Conservation (phyloP, 2,329 filamentous ascomycete genomes). For the Cryoendolithus antarcticus region DNA sequence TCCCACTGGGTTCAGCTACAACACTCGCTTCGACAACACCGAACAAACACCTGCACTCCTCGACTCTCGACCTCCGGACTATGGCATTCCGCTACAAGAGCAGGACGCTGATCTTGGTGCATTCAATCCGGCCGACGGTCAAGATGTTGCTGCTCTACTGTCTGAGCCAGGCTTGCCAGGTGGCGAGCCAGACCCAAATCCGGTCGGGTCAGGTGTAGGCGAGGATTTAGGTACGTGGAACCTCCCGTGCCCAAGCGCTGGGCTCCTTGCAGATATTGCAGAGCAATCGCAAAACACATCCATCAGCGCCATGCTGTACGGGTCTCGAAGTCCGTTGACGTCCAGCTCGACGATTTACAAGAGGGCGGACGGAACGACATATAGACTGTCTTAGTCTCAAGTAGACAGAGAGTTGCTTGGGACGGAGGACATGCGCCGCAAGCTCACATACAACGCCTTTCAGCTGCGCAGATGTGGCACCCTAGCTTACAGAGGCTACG, state of each 20-base stretch:
- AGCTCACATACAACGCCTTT: no score
- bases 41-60: constrained; percentile 6
- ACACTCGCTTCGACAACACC: constrained; percentile 12
- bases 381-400: no score
- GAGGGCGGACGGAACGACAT: no score
- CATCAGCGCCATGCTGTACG: constrained; percentile 17
- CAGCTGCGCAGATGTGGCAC: no score
- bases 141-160: constrained; percentile 23
- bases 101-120: constrained; percentile 18
- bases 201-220: constrained; percentile 3
- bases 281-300: constrained; percentile 7
- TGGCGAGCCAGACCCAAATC: constrained; percentile 1
- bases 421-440: no score
- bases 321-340: constrained; percentile 1
- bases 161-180: constrained; percentile 11
- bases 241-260: constrained; percentile 1
- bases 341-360: no score
- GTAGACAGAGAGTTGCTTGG: no score
- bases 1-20: constrained; percentile 16
- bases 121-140: constrained; percentile 10
- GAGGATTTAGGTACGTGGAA: constrained; percentile 17
- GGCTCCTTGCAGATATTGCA: not conserved
- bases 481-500: no score
- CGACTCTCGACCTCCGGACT: constrained; percentile 14
- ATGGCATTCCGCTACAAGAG: constrained; percentile 14